Conservation (phyloP, 2,329 filamentous ascomycete species). For the Ceratocystis variospora region DNA sequence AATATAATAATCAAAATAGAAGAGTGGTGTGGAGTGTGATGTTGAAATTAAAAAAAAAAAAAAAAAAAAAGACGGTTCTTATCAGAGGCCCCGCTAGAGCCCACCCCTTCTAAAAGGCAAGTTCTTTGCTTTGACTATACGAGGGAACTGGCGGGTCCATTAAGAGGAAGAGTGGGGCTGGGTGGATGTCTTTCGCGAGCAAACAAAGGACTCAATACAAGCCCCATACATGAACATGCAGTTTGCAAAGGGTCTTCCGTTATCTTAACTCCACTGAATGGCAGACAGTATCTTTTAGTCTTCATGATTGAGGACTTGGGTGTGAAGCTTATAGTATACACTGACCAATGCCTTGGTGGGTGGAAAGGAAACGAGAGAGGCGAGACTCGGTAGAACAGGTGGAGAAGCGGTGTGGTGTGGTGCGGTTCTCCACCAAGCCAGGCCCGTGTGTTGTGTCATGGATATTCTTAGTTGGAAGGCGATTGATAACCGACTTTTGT, state of each 20-base stretch:
- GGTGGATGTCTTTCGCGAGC: not conserved
- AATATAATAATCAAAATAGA: not conserved
- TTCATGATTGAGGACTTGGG: not conserved
- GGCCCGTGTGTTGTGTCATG: not conserved
- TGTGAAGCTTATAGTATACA: not conserved
- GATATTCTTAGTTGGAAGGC: not conserved
- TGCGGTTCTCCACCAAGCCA: not conserved
- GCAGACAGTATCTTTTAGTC: not conserved
- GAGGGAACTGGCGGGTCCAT: not conserved
- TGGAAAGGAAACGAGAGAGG: not conserved
- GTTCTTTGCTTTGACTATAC: not conserved
- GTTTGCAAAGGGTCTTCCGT: not conserved
- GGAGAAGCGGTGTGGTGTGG: not conserved
- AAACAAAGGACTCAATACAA: not conserved
- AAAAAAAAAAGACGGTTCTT: not conserved
- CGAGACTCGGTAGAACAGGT: not conserved
- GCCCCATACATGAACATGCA: not conserved
- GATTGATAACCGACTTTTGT: not conserved
- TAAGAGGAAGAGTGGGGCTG: not conserved
- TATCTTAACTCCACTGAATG: not conserved
- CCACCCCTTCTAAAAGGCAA: too few species aligned
- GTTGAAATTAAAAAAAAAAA: not conserved
- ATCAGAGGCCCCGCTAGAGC: too few species aligned
- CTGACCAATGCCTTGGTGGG: not conserved
- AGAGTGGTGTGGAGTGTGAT: constrained; percentile 2